A percentile compares a stretch with the other conserved stretches of the same genome.
These are phyloP conservation scores for Metschnikowia hibisci DNA, from an alignment of 805 yeast species.

Conservation along the genomic window DNA sequence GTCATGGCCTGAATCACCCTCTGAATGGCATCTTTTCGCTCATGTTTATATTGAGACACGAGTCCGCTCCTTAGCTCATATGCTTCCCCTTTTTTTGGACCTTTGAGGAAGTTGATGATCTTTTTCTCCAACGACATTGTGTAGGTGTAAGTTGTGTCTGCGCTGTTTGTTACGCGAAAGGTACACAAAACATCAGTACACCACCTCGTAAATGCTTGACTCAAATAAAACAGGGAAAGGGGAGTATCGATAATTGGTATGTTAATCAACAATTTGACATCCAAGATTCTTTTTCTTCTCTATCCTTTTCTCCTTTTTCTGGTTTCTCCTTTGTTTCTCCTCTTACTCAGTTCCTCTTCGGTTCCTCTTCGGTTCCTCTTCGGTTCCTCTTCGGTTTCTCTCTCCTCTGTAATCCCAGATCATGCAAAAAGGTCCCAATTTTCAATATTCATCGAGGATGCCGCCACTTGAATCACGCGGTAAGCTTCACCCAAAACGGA, in stretches of 20 bases:
- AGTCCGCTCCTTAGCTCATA: conserved; percentile 85
- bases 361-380: too few relatives aligned
- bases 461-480: conserved; percentile 23
- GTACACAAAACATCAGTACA: not conserved
- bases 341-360: too few relatives aligned
- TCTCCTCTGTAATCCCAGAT: not conserved
- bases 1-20: conserved; percentile 98
- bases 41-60: conserved; percentile 91
- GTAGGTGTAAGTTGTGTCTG: not conserved
- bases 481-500: conserved; percentile 17
- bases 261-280: too few relatives aligned
- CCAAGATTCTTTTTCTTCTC: too few relatives aligned
- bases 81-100: conserved; percentile 67
- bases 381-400: not conserved
- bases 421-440: conserved; percentile 35
- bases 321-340: too few relatives aligned
- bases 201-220: too few relatives aligned
- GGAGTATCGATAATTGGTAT: too few relatives aligned
- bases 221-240: too few relatives aligned
- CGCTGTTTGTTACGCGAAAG: conserved; percentile 4
- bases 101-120: conserved; percentile 40
- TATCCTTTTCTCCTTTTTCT: too few relatives aligned
- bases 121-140: conserved; percentile 41
- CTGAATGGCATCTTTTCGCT: conserved; percentile 94
- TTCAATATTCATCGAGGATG: conserved; percentile 34